A percentile compares a stretch with the other conserved stretches of the same genome.
These are phyloP conservation scores for Cicer cuneatum DNA, from an alignment of 306 rosid species.

Conservation along the genomic window DNA sequence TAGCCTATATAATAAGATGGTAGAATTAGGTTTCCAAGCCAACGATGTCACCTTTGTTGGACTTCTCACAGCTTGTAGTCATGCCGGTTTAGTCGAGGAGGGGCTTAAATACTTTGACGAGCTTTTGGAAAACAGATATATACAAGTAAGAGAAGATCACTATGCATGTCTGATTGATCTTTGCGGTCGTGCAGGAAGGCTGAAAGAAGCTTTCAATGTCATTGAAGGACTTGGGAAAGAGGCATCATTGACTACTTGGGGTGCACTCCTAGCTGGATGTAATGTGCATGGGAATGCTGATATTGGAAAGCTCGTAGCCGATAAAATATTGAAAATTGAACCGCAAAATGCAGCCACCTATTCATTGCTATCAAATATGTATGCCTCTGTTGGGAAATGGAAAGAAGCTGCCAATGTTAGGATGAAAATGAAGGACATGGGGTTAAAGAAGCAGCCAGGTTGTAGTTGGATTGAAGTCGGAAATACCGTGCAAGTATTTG, in stretches of 20 bases:
- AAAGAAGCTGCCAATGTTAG: conserved; percentile 55
- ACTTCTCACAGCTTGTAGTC: conserved; percentile 61
- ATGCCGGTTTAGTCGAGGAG: conserved; percentile 57
- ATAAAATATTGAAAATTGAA: conserved; percentile 46
- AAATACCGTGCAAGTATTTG: conserved; percentile 53
- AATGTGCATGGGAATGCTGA: conserved; percentile 51
- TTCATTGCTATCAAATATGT: conserved; percentile 52
- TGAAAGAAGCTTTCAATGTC: conserved; percentile 53
- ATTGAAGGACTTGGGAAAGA: conserved; percentile 50
- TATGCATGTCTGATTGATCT: conserved; percentile 59
- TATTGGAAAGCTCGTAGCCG: conserved; percentile 50
- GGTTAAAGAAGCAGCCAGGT: conserved; percentile 59
- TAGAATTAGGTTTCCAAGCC: conserved; percentile 47
- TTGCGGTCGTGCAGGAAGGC: conserved; percentile 56
- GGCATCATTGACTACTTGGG: conserved; percentile 50
- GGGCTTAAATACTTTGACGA: conserved; percentile 54
- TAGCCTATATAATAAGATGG: conserved; percentile 50
- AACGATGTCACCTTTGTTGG: conserved; percentile 59
- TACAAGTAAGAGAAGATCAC: conserved; percentile 55
- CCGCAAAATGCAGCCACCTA: conserved; percentile 53
- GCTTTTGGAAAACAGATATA: conserved; percentile 42
- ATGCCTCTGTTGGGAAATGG: conserved; percentile 55
- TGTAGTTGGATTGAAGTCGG: conserved; percentile 65
- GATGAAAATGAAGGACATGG: conserved; percentile 55
- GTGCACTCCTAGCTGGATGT: conserved; percentile 57